phyloP scores from a whole-genome alignment of 2,329 filamentous ascomycete species.

The Allantophomopsis lycopodina region DNA sequence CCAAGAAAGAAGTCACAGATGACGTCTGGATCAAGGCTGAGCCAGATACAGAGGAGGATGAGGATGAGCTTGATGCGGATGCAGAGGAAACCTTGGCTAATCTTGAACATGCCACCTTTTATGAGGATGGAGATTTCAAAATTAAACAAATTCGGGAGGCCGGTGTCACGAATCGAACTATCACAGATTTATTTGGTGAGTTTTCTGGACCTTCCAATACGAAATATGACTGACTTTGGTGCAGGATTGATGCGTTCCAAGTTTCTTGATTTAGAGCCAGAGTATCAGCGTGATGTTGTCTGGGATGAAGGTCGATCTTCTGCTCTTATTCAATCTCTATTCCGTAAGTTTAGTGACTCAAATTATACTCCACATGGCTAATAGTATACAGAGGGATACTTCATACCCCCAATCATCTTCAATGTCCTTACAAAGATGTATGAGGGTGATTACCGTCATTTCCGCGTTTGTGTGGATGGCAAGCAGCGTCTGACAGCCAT shows the following conservation, averaged over 20 bases:
- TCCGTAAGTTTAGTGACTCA: constrained; percentile 9
- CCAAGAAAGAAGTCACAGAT: no score
- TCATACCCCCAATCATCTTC: constrained; percentile 32
- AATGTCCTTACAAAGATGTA: constrained; percentile 16
- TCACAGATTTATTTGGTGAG: constrained; percentile 11
- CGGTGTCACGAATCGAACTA: constrained; percentile 10
- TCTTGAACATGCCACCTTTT: constrained; percentile 8
- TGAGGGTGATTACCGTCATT: constrained; percentile 7
- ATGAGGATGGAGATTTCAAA: constrained; percentile 15
- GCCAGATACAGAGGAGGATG: constrained; percentile 5
- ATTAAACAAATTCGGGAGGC: constrained; percentile 14
- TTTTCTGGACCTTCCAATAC: not conserved
- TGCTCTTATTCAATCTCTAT: constrained; percentile 15
- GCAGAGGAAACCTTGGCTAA: constrained; percentile 10
- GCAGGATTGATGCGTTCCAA: constrained; percentile 14
- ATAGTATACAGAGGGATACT: constrained; percentile 14
- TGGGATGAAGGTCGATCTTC: constrained; percentile 23
- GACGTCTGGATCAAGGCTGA: no score
- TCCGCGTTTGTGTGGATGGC: constrained; percentile 28
- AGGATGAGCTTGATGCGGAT: constrained; percentile 7
- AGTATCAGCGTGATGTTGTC: constrained; percentile 31
- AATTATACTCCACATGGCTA: constrained; percentile 1
- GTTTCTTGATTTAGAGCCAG: constrained; percentile 26
- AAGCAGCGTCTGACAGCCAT: constrained; percentile 32
- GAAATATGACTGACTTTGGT: constrained; percentile 1